Conservation (phyloP, 2,329 filamentous ascomycete species). For the Beauveria rudraprayagi region DNA sequence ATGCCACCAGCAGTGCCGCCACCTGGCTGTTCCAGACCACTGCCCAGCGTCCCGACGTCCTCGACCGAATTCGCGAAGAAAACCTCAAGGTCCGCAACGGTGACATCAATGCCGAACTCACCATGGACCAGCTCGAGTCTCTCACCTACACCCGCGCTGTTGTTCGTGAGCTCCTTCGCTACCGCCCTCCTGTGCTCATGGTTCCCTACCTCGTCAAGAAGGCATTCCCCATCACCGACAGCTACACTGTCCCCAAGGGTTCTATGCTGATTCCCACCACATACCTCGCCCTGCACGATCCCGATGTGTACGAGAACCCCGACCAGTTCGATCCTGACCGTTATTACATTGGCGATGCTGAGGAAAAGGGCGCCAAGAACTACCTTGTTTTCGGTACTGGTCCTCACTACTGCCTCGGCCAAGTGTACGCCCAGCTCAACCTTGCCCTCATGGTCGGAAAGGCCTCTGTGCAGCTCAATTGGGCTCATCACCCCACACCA, state of each 20-base stretch:
- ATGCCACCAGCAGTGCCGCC: constrained; percentile 86
- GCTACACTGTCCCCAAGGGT: constrained; percentile 89
- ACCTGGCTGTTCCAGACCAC: constrained; percentile 95
- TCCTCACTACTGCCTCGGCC: constrained; percentile 92
- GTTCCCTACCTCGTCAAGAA: constrained; percentile 94
- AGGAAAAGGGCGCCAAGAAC: constrained; percentile 82
- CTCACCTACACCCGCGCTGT: constrained; percentile 87
- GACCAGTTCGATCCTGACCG: constrained; percentile 85
- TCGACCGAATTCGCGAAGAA: constrained; percentile 87
- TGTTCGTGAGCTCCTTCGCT: constrained; percentile 84
- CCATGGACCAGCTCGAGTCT: constrained; percentile 80
- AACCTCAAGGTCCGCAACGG: constrained; percentile 71
- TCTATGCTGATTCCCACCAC: constrained; percentile 92
- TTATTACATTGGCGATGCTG: constrained; percentile 84
- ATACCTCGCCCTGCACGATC: constrained; percentile 84
- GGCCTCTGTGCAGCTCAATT: constrained; percentile 78
- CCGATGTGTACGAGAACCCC: constrained; percentile 83
- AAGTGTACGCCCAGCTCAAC: constrained; percentile 84
- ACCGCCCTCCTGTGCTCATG: constrained; percentile 94
- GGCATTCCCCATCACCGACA: constrained; percentile 79
- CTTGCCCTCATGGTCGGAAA: constrained; percentile 85
- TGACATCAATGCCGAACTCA: constrained; percentile 60
- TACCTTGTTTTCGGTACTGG: constrained; percentile 94
- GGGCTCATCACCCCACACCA: constrained; percentile 80
- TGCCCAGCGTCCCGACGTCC: constrained; percentile 86